Conservation (phyloP, 2,329 filamentous ascomycete genomes). For the Scorias spongiosa region DNA sequence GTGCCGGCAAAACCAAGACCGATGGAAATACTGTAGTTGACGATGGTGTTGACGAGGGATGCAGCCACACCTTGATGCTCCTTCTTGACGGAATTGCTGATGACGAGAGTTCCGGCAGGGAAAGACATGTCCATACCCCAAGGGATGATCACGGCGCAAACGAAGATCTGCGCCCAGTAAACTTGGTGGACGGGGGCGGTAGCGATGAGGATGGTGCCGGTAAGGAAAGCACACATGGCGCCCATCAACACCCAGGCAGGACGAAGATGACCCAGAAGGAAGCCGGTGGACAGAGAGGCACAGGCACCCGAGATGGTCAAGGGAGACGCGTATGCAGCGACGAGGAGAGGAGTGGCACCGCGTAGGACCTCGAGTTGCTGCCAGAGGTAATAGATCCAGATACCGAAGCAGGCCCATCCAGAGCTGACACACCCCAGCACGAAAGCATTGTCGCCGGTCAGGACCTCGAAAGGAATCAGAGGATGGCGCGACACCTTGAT, state of each 20-base stretch:
- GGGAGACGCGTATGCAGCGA: constrained; percentile 31
- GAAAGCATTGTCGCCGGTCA: constrained; percentile 36
- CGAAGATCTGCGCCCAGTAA: constrained; percentile 52
- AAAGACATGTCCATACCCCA: constrained; percentile 50
- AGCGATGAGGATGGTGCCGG: constrained; percentile 26
- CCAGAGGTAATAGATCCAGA: constrained; percentile 39
- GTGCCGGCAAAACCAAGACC: constrained; percentile 52
- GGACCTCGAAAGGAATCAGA: constrained; percentile 41
- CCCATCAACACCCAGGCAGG: constrained; percentile 22
- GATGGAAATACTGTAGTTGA: constrained; percentile 45
- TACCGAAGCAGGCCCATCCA: constrained; percentile 39
- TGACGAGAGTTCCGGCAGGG: constrained; percentile 44
- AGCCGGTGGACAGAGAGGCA: constrained; percentile 28
- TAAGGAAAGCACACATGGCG: constrained; percentile 26
- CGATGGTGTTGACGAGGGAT: constrained; percentile 41
- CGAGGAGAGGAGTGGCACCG: constrained; percentile 28
- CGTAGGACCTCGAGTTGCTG: constrained; percentile 33
- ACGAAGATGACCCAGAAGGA: constrained; percentile 12
- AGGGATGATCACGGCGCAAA: constrained; percentile 33
- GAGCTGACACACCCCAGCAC: constrained; percentile 40
- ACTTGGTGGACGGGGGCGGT: constrained; percentile 38
- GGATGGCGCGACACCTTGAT: constrained; percentile 31
- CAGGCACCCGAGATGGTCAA: constrained; percentile 29
- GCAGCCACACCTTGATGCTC: constrained; percentile 38
- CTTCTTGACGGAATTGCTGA: constrained; percentile 36